Conservation (phyloP, 2,329 filamentous ascomycete genomes). For the Fusarium mundagurra region DNA sequence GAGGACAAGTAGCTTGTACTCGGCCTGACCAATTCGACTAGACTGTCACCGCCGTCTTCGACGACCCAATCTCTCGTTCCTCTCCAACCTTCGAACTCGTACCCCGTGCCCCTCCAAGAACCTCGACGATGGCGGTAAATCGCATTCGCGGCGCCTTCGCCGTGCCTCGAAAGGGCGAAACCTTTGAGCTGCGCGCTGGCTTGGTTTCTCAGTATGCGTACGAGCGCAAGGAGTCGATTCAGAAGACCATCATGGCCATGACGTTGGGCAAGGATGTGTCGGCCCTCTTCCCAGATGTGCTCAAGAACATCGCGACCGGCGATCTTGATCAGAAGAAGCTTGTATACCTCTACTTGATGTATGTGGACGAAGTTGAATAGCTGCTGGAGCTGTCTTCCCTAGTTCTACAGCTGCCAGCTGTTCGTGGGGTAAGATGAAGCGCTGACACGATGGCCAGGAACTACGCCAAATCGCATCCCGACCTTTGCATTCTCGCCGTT, state of each 20-base stretch:
- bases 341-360: conserved; percentile 98
- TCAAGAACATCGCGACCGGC: conserved; percentile 96
- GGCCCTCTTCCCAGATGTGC: conserved; percentile 92
- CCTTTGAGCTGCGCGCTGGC: conserved; percentile 94
- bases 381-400: neutral
- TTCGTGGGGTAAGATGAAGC: neutral
- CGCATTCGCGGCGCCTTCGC: conserved; percentile 94
- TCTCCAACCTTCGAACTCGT: conserved; percentile 3
- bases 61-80: conserved; percentile 8
- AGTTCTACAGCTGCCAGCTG: conserved; percentile 1
- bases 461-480: conserved; percentile 98
- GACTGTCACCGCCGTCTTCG: conserved; percentile 37
- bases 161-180: conserved; percentile 94
- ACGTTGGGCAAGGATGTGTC: conserved; percentile 98
- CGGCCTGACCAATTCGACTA: conserved; percentile 19
- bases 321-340: conserved; percentile 99
- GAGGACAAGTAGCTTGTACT: conserved; percentile 24
- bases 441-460: conserved; percentile 70
- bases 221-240: conserved; percentile 98
- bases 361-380: conserved; percentile 46
- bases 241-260: conserved; percentile 99
- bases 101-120: conserved; percentile 40
- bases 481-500: conserved; percentile 97
- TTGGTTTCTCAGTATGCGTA: conserved; percentile 99
- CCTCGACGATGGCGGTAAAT: conserved; percentile 85